Conservation (phyloP, 129 eudicot genomes). For the carrot (Daucus carota) region DH1_v3.0 NC_030386.2:37228501-37229000, state of each 20-base stretch:
- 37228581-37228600: background rate
- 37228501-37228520: background rate
- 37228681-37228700: conserved; percentile 87
- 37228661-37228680: conserved; percentile 44
- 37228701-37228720: conserved; percentile 92
- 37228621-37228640: background rate
- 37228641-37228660: background rate
- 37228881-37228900: conserved; percentile 69
- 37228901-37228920: conserved; percentile 87
- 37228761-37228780: conserved; percentile 46
- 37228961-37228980: conserved; percentile 40
- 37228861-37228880: conserved; percentile 75
- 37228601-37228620: conserved; percentile 1
- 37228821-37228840: conserved; percentile 46
- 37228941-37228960: conserved; percentile 57
- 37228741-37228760: conserved; percentile 55
- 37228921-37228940: conserved; percentile 69
- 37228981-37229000: conserved; percentile 45
- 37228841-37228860: conserved; percentile 65
- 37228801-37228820: conserved; percentile 35
- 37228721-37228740: conserved; percentile 86
- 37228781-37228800: conserved; percentile 31
- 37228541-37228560: background rate
- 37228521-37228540: background rate
- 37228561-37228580: background rate